Evolutionary conservation across 1,284 basidiomycete species (phyloP).

Genomic region (Tylopilus sp.): DNA sequence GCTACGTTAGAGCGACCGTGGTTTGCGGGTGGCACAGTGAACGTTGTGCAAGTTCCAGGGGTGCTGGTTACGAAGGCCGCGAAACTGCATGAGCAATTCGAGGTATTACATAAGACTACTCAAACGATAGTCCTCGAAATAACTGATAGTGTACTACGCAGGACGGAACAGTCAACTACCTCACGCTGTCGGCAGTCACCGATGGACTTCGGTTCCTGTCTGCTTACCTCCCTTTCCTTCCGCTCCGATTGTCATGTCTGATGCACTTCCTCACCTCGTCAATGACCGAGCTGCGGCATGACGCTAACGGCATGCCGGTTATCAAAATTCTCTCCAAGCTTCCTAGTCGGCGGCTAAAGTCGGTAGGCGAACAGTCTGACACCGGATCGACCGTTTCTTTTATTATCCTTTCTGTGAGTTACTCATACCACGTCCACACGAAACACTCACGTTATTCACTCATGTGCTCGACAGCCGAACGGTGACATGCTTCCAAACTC

Average conservation of each 20-base stretch:
- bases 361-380: slow-evolving; percentile 64
- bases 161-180: slow-evolving; percentile 83
- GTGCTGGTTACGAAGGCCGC: slow-evolving; percentile 58
- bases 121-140: not conserved
- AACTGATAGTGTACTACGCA: slow-evolving; percentile 34
- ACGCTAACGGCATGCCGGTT: slow-evolving; percentile 54
- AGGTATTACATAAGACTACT: slow-evolving; percentile 51
- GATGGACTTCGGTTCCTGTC: slow-evolving; percentile 73
- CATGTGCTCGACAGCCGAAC: slow-evolving; percentile 44
- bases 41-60: slow-evolving; percentile 78
- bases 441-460: not conserved
- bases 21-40: slow-evolving; percentile 82
- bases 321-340: slow-evolving; percentile 63
- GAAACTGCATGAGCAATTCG: slow-evolving; percentile 70
- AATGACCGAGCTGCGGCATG: slow-evolving; percentile 57
- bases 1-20: slow-evolving; percentile 64
- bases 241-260: slow-evolving; percentile 67
- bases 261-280: slow-evolving; percentile 55
- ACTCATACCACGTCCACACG: not conserved
- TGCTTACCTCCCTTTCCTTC: slow-evolving; percentile 72
- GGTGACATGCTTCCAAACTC: slow-evolving; percentile 68
- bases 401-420: slow-evolving; percentile 60
- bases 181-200: slow-evolving; percentile 71
- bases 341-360: slow-evolving; percentile 53
- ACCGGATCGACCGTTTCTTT: slow-evolving; percentile 64